Percentiles rank a stretch among this genome's conserved stretches.
phyloP scores from a whole-genome alignment of 2,329 filamentous ascomycete species.

The Penicillium sumatraense region DNA sequence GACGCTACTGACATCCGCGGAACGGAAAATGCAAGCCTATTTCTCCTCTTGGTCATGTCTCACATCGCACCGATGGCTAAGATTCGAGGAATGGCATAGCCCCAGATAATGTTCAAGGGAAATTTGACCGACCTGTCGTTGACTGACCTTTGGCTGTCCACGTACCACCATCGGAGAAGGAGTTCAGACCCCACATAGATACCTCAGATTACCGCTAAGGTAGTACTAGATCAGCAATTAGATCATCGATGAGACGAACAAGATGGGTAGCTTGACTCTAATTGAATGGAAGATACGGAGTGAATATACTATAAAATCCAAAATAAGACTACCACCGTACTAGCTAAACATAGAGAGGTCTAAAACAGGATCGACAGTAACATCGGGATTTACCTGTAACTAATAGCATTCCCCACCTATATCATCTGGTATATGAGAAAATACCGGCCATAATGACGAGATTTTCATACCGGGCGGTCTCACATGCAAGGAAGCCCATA shows the following conservation, averaged over 20 bases:
- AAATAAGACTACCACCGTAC: not conserved
- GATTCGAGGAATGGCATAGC: not conserved
- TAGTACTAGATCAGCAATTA: not conserved
- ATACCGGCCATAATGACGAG: not conserved
- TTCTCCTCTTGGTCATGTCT: not conserved
- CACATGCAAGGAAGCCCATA: slow-evolving; percentile 2
- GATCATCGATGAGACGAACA: not conserved
- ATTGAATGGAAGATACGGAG: slow-evolving; percentile 1
- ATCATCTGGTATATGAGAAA: slow-evolving; percentile 1
- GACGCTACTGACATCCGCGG: not conserved
- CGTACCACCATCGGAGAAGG: not conserved
- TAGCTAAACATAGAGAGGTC: not conserved
- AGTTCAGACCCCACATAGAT: not conserved
- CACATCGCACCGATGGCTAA: not conserved
- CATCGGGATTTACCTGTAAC: not conserved
- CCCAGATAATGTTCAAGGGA: not conserved
- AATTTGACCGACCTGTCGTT: not conserved
- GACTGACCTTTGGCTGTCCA: not conserved
- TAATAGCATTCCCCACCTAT: not conserved
- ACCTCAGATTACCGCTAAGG: not conserved
- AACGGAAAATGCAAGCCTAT: not conserved
- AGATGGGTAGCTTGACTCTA: not conserved
- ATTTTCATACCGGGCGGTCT: not conserved
- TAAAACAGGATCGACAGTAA: not conserved
- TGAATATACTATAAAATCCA: not conserved